phyloP scores from a whole-genome alignment of 768 basidiomycete genomes.

The Termitomyces bulborhizus region DNA sequence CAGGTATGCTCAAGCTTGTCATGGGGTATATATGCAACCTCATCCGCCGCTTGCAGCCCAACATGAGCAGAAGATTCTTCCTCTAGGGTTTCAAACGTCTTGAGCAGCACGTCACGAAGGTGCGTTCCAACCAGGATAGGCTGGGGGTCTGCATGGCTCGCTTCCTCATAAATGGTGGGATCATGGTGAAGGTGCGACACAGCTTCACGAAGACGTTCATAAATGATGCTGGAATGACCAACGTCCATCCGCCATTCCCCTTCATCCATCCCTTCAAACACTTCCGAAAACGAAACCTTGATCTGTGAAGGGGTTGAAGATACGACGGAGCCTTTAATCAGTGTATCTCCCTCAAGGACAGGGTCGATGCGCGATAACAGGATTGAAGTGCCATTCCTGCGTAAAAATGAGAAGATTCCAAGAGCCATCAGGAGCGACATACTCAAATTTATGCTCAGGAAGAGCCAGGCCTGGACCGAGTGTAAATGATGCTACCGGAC shows the following conservation, averaged over 20 bases:
- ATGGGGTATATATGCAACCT: conserved; percentile 28
- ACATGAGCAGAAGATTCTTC: conserved; percentile 23
- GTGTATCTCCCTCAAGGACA: conserved; percentile 34
- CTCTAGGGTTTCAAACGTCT: conserved; percentile 37
- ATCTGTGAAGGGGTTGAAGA: conserved; percentile 44
- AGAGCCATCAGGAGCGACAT: conserved; percentile 18
- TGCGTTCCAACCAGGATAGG: conserved; percentile 63
- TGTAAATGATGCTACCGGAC: conserved; percentile 59
- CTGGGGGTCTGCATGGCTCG: conserved; percentile 31
- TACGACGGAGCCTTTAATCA: conserved; percentile 51
- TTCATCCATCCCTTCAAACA: conserved; percentile 32
- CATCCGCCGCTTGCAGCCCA: conserved; percentile 33
- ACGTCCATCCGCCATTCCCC: conserved; percentile 67
- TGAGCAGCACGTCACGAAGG: conserved; percentile 65
- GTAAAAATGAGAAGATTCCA: neutral
- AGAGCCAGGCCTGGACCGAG: conserved; percentile 58
- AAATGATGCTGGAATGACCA: conserved; percentile 59
- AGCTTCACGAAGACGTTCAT: conserved; percentile 65
- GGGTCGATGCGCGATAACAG: conserved; percentile 62
- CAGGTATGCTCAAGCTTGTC: conserved; percentile 30
- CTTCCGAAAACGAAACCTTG: conserved; percentile 50
- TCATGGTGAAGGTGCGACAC: conserved; percentile 52
- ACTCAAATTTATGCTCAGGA: conserved; percentile 70
- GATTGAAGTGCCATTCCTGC: conserved; percentile 68
- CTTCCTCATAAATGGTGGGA: conserved; percentile 33